Evolutionary conservation across 352 stramenopile genomes (phyloP).

Genomic region (Phytopythium oedochilum): DNA sequence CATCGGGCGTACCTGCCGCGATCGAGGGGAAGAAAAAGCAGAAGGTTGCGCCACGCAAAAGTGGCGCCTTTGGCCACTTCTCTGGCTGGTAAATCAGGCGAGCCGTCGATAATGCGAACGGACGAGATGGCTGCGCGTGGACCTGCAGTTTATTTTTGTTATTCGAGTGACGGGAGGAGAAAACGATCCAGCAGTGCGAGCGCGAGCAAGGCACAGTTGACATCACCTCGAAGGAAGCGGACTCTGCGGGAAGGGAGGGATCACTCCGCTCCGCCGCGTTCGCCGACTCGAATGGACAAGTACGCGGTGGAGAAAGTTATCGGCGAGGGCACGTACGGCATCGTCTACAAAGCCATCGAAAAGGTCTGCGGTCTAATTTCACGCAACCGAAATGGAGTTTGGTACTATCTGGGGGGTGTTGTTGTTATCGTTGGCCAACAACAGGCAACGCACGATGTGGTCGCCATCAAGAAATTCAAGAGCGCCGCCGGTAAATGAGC

Average conservation of each 20-base stretch:
- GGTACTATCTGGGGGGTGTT: too few relatives aligned
- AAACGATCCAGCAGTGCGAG: neutral
- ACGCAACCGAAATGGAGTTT: neutral
- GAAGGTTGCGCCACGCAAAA: constrained; percentile 21
- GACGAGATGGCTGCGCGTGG: too few relatives aligned
- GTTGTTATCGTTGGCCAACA: too few relatives aligned
- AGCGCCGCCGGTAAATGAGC: constrained; percentile 35
- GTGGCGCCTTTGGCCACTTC: constrained; percentile 78
- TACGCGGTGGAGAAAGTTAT: constrained; percentile 81
- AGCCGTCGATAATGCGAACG: too few relatives aligned
- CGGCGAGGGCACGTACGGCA: constrained; percentile 77
- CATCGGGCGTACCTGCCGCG: constrained; percentile 22
- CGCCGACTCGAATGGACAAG: constrained; percentile 49
- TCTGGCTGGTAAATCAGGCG: constrained; percentile 46
- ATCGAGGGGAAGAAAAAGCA: constrained; percentile 81
- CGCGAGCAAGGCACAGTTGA: neutral
- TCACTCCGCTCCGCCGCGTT: neutral
- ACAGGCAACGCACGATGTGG: constrained; percentile 55
- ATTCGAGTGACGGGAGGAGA: too few relatives aligned
- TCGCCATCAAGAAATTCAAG: constrained; percentile 87
- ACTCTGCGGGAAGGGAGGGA: too few relatives aligned
- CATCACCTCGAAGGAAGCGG: too few relatives aligned
- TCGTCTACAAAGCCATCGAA: constrained; percentile 77
- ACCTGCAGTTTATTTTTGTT: neutral
- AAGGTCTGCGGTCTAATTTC: constrained; percentile 39